These are phyloP conservation scores for Peziza echinospora DNA, from an alignment of 495 filamentous ascomycete genomes.

Conservation along the genomic window DNA sequence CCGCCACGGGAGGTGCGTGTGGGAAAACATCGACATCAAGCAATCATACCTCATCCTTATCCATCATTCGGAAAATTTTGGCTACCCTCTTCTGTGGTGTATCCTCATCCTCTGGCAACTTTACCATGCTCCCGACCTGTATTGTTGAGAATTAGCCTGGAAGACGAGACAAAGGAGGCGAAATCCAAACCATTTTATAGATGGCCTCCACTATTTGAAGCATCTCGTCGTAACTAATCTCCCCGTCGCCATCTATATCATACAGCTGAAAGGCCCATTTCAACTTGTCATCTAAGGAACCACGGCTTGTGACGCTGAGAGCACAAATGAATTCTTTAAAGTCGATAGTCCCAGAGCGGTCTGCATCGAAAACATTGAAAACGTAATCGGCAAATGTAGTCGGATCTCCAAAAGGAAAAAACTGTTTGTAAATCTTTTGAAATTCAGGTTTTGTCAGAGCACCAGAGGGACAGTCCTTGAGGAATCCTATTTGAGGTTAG, in stretches of 20 bases:
- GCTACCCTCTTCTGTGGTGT: constrained; percentile 93
- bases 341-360: constrained; percentile 92
- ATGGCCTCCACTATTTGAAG: constrained; percentile 95
- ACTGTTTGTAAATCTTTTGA: constrained; percentile 98
- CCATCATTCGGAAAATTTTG: constrained; percentile 99
- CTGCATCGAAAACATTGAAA: constrained; percentile 95
- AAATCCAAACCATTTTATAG: constrained; percentile 96
- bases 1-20: background rate
- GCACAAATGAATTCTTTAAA: constrained; percentile 99
- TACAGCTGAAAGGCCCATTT: constrained; percentile 99
- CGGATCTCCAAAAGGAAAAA: constrained; percentile 96
- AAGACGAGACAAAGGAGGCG: background rate
- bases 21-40: constrained; percentile 35
- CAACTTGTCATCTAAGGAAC: constrained; percentile 97
- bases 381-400: constrained; percentile 96
- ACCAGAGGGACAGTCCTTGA: constrained; percentile 92
- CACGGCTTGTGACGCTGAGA: constrained; percentile 83
- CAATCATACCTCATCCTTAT: constrained; percentile 95
- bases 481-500: constrained; percentile 68
- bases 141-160: background rate
- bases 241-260: constrained; percentile 95
- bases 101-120: constrained; percentile 93
- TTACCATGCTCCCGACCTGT: constrained; percentile 96
- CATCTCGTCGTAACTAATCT: constrained; percentile 99
- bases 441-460: constrained; percentile 96